Conservation (phyloP, 2,329 filamentous ascomycete genomes). For the Nemania sp. region DNA sequence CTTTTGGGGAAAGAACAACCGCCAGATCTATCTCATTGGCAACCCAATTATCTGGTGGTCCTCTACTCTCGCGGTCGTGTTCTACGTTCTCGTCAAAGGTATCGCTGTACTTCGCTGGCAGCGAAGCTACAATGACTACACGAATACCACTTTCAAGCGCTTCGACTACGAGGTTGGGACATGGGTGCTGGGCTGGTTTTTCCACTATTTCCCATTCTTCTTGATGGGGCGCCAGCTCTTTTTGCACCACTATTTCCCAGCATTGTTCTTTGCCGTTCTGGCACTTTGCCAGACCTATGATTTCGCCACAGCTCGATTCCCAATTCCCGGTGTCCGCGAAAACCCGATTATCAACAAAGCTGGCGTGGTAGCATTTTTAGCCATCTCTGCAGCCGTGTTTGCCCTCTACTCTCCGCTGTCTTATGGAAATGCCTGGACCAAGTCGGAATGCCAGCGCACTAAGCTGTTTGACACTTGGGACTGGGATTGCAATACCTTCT, state of each 20-base stretch:
- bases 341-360: constrained; percentile 74
- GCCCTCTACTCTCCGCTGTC: constrained; percentile 83
- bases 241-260: constrained; percentile 97
- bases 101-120: constrained; percentile 91
- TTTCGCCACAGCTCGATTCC: constrained; percentile 75
- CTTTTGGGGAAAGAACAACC: constrained; percentile 95
- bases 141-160: constrained; percentile 81
- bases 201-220: constrained; percentile 99
- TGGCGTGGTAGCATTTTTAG: constrained; percentile 74
- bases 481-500: constrained; percentile 96
- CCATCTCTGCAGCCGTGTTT: constrained; percentile 75
- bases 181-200: constrained; percentile 88
- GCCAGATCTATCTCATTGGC: constrained; percentile 94
- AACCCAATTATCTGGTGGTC: constrained; percentile 96
- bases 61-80: constrained; percentile 73
- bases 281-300: constrained; percentile 88
- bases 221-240: constrained; percentile 98
- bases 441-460: constrained; percentile 79
- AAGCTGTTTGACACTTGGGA: constrained; percentile 93
- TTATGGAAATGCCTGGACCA: constrained; percentile 95
- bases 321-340: constrained; percentile 67
- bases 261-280: constrained; percentile 92
- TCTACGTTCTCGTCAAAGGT: constrained; percentile 84
- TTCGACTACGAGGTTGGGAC: constrained; percentile 97
- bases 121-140: constrained; percentile 86